phyloP scores from a whole-genome alignment of 1,284 basidiomycete species.

The Entoloma clypeatum region DNA sequence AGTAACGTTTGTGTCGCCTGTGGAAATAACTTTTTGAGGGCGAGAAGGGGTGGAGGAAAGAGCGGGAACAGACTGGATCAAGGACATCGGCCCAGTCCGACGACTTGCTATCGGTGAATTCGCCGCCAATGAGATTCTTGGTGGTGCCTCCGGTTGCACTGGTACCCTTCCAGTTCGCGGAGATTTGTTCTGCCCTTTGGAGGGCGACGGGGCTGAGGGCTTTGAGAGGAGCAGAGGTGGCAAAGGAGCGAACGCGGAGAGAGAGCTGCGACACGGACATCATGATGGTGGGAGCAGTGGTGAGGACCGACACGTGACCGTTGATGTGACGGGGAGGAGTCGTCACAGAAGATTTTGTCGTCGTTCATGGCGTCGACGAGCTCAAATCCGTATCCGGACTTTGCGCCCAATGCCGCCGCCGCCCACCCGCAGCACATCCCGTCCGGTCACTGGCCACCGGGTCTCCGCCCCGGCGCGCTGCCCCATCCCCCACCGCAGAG shows the following conservation, averaged over 20 bases:
- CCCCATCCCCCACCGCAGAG: constrained; percentile 20
- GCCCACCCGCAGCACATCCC: constrained; percentile 14
- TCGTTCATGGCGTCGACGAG: constrained; percentile 36
- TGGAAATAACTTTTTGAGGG: constrained; percentile 3
- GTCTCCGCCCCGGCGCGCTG: constrained; percentile 13
- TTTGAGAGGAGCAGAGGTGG: constrained; percentile 43
- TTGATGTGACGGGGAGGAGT: not conserved
- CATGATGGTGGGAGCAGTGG: constrained; percentile 16
- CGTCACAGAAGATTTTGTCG: no score
- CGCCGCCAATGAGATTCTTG: constrained; percentile 87
- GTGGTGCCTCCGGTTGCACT: constrained; percentile 78
- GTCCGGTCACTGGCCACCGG: constrained; percentile 13
- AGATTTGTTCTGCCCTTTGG: constrained; percentile 62
- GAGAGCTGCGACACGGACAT: constrained; percentile 38
- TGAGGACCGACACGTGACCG: constrained; percentile 9
- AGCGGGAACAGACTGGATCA: constrained; percentile 69
- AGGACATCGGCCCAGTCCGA: constrained; percentile 79
- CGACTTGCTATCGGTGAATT: constrained; percentile 81
- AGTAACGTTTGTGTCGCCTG: constrained; percentile 88
- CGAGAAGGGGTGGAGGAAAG: not conserved
- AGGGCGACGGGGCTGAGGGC: constrained; percentile 52
- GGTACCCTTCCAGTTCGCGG: constrained; percentile 80
- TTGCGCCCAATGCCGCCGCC: constrained; percentile 19
- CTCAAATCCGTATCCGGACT: constrained; percentile 30
- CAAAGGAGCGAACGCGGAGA: constrained; percentile 30